Evolutionary conservation across 331 rosid species (phyloP), one percentile per base, ranked within the genome.

Genomic region (Ulmus americana): DNA sequence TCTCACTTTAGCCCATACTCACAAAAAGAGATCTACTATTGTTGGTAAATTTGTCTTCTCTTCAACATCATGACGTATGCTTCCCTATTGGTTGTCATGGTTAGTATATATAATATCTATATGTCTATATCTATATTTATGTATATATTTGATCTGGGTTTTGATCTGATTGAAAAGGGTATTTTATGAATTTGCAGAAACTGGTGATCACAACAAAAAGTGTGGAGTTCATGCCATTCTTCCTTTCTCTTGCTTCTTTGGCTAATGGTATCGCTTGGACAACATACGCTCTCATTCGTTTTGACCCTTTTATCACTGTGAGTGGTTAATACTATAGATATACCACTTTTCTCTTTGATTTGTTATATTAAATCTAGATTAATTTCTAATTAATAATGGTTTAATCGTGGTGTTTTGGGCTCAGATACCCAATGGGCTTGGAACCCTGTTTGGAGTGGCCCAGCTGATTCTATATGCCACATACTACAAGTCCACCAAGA

Each of bases 21-120:
- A 15, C 61, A 55, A 40, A 3, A 77, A 59, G 59, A 81, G 97
- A 45, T 79, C 91, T 20, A 22, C 72, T 3, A 15, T 94, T 46
- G 97, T 87, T 7, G 99, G 99, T 61, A 65, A 80, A 53, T 77
- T 1, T 76, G 87, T 73, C 79, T 86, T n/a, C 20, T 84, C 50
- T 85, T 80, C 75, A 89, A 85, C 84, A 75, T 90, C 60, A 81
- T 85, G 91, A 94, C 90, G 97, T 89, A 85, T 48, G 99, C 95
- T 61, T 61, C 97, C 0, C 97, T 97, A 1, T 70, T 94, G 54
- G 39, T 88, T 0, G 61, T 94, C 71, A 94, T 94, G 86, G 99
- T 91, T 7, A 63, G 50, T 64, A 13, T 13, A 20, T 46, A n/a
- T n/a, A n/a, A n/a, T n/a, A 39, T 44, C 18, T 10, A 3, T 7